phyloP scores from a whole-genome alignment of 2,329 filamentous ascomycete genomes.

The Cladosporium oxysporum region DNA sequence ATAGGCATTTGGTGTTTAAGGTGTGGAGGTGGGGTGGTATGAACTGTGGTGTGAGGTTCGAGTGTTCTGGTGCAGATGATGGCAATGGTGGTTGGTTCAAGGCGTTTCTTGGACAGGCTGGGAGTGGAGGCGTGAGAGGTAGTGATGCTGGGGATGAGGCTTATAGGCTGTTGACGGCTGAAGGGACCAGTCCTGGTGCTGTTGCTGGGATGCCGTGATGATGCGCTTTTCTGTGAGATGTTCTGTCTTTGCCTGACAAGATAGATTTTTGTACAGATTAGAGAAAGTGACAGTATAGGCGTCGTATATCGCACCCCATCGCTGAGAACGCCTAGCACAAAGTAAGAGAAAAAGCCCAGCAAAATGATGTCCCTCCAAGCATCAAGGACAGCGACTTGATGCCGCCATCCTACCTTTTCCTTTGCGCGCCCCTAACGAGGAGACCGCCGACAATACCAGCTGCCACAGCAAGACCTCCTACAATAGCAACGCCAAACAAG shows the following conservation, averaged over 20 bases:
- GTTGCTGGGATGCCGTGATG: constrained; percentile 8
- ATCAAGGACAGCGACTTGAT: not conserved
- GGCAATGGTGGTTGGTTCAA: constrained; percentile 24
- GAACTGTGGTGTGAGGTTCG: constrained; percentile 35
- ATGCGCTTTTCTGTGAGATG: not conserved
- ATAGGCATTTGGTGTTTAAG: constrained; percentile 36
- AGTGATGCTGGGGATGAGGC: constrained; percentile 35
- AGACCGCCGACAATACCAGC: constrained; percentile 92
- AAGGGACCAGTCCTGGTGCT: constrained; percentile 25
- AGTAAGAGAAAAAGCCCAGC: not conserved
- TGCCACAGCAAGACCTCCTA: constrained; percentile 87
- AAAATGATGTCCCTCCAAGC: not conserved
- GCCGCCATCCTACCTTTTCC: constrained; percentile 29
- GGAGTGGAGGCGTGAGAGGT: constrained; percentile 11
- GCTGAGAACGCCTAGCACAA: constrained; percentile 16
- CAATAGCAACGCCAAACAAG: constrained; percentile 88
- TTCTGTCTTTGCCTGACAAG: not conserved
- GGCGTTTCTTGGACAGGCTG: constrained; percentile 19
- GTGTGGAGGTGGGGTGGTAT: constrained; percentile 40
- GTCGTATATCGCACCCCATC: not conserved
- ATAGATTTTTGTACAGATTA: constrained; percentile 14
- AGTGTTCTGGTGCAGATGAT: constrained; percentile 2
- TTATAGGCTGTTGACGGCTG: constrained; percentile 28
- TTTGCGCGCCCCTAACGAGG: constrained; percentile 68
- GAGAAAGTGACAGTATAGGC: constrained; percentile 4